Evolutionary conservation across 1,139 yeast genomes (phyloP), one percentile per base, ranked within the genome.

Genomic region (Nakaseomyces delphensis): DNA sequence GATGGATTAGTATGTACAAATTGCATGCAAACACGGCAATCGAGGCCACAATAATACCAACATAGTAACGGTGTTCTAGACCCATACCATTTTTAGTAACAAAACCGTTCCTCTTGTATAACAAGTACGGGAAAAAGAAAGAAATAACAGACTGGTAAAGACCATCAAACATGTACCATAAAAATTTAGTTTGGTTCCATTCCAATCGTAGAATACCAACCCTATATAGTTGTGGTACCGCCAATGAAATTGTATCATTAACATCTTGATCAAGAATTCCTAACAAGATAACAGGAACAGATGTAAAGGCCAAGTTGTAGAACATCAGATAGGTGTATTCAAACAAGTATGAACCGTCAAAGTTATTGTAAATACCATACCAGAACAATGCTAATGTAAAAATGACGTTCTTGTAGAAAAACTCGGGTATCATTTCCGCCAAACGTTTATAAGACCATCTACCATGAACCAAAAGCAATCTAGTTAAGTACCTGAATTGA

Each of bases 261-360:
- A 89, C 95, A 66, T 91, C 98, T 64, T 91, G 97, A 66, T 91
- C 98, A 51, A 91, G 73, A 28, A 89, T 76, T 46, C 95, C 97
- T 67, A 91, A 68, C 57, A 87, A 78, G 42, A 91, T 89, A 46
- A 91, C 89, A 0, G 98, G 97, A 48, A 89, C 68, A 4, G 97
- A 87, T 0, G 98, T 89, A 59, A 87, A 91, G 8, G 96, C 97
- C 72, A 91, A 74, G 63, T 85, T 89, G 68, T 85, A 89, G 60
- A 91, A 83, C 80, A 83, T 86, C 67, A 91, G 71, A 61, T 82
- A 89, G 28, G 97, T 89, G 67, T 79, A 89, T 65, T 91, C 97
- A 60, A 83, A 87, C 58, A 91, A 68, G 60, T 91, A 91, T 1
- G 96, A 71, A 13, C 96, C 96, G 65, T 91, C 98, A 60, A 84